phyloP scores from a whole-genome alignment of 805 yeast genomes.

The Kregervanrija delftensis region DNA sequence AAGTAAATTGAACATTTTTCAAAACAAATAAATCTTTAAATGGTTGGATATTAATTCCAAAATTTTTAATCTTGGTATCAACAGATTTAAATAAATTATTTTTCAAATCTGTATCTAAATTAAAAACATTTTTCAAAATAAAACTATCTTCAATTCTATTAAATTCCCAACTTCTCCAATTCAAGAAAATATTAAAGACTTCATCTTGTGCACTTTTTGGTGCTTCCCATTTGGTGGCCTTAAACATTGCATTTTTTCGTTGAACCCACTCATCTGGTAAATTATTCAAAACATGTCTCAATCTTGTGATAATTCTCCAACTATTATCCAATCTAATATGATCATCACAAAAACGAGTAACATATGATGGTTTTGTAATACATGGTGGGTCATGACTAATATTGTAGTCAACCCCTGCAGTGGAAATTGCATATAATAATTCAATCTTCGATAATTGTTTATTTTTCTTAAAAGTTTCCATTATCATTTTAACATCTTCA shows the following conservation, averaged over 20 bases:
- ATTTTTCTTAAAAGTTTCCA: slow-evolving; percentile 9
- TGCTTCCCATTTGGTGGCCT: slow-evolving; percentile 31
- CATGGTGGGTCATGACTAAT: slow-evolving; percentile 84
- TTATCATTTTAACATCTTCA: slow-evolving; percentile 4
- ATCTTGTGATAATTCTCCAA: slow-evolving; percentile 79
- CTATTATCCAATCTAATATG: slow-evolving; percentile 78
- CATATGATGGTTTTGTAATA: slow-evolving; percentile 80
- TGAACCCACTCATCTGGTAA: slow-evolving; percentile 50
- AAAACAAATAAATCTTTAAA: slow-evolving; percentile 14
- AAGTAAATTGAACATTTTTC: slow-evolving; percentile 10
- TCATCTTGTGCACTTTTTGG: slow-evolving; percentile 47
- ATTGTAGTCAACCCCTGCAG: slow-evolving; percentile 32
- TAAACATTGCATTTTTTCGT: slow-evolving; percentile 27
- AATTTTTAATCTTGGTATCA: slow-evolving; percentile 8
- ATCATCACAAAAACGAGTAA: slow-evolving; percentile 59
- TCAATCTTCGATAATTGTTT: slow-evolving; percentile 27
- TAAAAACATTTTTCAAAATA: slow-evolving; percentile 47
- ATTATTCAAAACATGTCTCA: slow-evolving; percentile 63
- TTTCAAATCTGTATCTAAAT: slow-evolving; percentile 15
- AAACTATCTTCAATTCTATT: slow-evolving; percentile 50
- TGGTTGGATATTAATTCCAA: slow-evolving; percentile 16
- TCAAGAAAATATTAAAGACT: slow-evolving; percentile 53
- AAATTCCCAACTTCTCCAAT: slow-evolving; percentile 93
- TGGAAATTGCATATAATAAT: slow-evolving; percentile 34
- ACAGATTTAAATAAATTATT: slow-evolving; percentile 1